Percentiles rank a stretch among this genome's conserved stretches.
These are phyloP conservation scores for Phialocephala subalpina DNA, from an alignment of 2,329 filamentous ascomycete genomes.

Conservation along the genomic window DNA sequence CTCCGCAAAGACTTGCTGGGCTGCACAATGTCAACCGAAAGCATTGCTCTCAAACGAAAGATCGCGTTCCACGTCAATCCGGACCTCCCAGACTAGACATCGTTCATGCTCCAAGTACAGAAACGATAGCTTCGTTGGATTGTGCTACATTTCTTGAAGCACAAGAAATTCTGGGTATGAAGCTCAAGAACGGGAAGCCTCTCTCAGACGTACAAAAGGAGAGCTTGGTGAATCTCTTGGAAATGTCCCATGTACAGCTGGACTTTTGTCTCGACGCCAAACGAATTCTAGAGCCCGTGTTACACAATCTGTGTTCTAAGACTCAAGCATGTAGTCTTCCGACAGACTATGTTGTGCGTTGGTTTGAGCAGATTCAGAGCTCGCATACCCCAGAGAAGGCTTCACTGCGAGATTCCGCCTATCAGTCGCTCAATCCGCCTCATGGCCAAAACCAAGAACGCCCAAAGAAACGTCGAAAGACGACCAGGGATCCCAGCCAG, in stretches of 20 bases:
- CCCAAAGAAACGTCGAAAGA: constrained; percentile 10
- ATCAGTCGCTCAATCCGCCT: constrained; percentile 13
- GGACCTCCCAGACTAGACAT: not conserved
- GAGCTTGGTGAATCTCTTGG: constrained; percentile 1
- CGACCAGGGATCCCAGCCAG: not conserved
- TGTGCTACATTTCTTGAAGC: not conserved
- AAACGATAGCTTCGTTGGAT: not conserved
- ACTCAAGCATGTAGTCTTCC: not conserved
- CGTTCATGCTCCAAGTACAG: not conserved
- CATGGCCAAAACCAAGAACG: not conserved
- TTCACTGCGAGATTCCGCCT: constrained; percentile 12
- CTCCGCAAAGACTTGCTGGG: not conserved
- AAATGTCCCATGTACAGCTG: not conserved
- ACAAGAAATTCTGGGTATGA: not conserved
- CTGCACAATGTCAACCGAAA: not conserved
- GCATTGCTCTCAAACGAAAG: not conserved
- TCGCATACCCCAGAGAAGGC: not conserved
- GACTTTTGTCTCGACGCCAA: constrained; percentile 12
- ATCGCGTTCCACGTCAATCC: not conserved
- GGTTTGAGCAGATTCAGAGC: constrained; percentile 9
- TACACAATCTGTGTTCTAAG: not conserved
- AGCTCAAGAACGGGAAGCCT: not conserved
- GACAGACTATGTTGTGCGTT: not conserved
- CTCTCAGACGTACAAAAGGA: not conserved
- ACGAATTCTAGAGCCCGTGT: not conserved